Conservation (phyloP, 148 eudicot species). For the Rhododendron henanense region DNA sequence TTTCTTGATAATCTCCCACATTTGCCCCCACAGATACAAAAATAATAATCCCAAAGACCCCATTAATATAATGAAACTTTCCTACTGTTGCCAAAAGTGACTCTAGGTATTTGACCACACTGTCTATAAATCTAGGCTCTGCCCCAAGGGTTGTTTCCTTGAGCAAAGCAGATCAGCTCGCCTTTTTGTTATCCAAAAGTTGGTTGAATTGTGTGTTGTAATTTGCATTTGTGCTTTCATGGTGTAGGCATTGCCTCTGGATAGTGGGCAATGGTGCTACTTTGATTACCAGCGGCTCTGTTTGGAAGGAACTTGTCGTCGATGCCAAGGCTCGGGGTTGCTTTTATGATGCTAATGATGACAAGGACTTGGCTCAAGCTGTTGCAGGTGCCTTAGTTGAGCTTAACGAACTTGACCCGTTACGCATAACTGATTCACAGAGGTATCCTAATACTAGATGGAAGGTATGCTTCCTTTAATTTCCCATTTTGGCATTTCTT, state of each 20-base stretch:
- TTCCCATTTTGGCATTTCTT: neutral
- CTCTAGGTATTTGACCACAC: neutral
- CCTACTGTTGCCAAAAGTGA: no score
- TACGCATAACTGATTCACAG: constrained; percentile 16
- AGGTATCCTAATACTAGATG: constrained; percentile 30
- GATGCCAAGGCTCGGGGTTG: constrained; percentile 37
- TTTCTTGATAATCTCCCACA: no score
- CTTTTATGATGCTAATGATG: constrained; percentile 27
- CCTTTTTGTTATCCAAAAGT: no score
- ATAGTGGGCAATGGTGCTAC: constrained; percentile 43
- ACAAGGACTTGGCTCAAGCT: constrained; percentile 28
- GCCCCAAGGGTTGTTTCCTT: neutral
- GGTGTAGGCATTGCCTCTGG: constrained; percentile 39
- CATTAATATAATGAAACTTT: no score
- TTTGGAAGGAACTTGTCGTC: constrained; percentile 31
- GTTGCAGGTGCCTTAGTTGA: constrained; percentile 19
- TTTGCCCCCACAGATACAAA: no score
- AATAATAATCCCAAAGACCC: no score
- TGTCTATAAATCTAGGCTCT: neutral
- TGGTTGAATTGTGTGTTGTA: neutral
- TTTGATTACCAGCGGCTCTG: constrained; percentile 26
- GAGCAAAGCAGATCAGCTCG: neutral
- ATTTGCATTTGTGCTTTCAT: neutral
- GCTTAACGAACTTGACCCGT: constrained; percentile 13
- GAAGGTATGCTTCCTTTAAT: constrained; percentile 33